Evolutionary conservation across 106 monocot species (phyloP).

Genomic region (Dendrobium catenatum): DNA sequence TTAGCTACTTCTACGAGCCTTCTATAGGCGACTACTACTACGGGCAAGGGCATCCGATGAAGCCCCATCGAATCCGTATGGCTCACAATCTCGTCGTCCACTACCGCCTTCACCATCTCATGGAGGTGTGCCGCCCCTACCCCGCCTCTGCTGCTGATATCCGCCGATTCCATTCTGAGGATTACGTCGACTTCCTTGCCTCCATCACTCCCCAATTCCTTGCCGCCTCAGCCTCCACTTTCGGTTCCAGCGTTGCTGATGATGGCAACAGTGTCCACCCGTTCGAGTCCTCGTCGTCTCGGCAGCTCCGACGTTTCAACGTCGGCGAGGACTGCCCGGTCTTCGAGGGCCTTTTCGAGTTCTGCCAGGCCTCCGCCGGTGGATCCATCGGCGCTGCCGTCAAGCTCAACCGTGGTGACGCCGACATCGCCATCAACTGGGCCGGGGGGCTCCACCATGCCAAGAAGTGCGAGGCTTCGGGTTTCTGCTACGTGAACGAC

Average conservation of each 20-base stretch:
- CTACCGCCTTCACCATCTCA: conserved; percentile 14
- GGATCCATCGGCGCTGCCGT: conserved; percentile 20
- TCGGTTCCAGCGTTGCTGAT: background rate
- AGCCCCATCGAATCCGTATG: conserved; percentile 23
- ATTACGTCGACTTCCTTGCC: conserved; percentile 25
- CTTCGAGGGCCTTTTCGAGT: conserved; percentile 23
- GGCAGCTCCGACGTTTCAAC: conserved; percentile 18
- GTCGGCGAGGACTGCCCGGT: conserved; percentile 24
- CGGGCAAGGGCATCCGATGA: conserved; percentile 24
- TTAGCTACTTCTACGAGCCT: conserved; percentile 26
- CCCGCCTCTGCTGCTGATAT: conserved; percentile 19
- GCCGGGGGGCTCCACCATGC: conserved; percentile 23
- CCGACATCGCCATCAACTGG: conserved; percentile 27
- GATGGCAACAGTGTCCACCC: background rate
- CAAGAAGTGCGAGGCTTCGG: conserved; percentile 29
- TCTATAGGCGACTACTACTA: conserved; percentile 23
- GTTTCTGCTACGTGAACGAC: conserved; percentile 25
- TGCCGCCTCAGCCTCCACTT: background rate
- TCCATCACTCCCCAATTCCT: conserved; percentile 5
- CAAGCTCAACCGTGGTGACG: conserved; percentile 15
- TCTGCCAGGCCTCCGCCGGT: conserved; percentile 25
- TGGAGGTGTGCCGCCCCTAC: conserved; percentile 14
- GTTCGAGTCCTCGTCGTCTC: background rate
- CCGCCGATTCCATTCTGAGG: conserved; percentile 22
- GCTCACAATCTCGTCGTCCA: conserved; percentile 16